These are phyloP conservation scores for Stylonectria norvegica DNA, from an alignment of 2,329 filamentous ascomycete species.

Conservation along the genomic window DNA sequence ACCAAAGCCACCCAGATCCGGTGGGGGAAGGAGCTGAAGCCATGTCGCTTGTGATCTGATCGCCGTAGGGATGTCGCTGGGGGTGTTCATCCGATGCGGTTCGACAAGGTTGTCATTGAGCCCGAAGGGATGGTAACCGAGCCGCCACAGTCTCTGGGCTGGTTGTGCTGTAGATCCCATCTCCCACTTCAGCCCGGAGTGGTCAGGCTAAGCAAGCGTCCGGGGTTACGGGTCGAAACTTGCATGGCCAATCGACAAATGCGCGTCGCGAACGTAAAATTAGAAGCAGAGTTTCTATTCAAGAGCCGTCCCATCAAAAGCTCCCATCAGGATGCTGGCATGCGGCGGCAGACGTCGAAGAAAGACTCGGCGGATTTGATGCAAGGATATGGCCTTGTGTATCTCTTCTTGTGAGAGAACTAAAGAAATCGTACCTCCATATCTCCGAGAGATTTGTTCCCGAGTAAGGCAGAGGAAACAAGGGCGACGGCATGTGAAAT, in stretches of 20 bases:
- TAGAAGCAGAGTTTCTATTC: too few relatives aligned
- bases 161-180: conserved; percentile 19
- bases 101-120: conserved; percentile 12
- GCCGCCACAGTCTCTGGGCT: conserved; percentile 15
- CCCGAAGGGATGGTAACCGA: conserved; percentile 22
- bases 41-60: conserved; percentile 2
- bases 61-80: not conserved
- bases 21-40: conserved; percentile 4
- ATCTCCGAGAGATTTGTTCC: too few relatives aligned
- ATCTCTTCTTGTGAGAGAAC: too few relatives aligned
- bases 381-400: too few relatives aligned
- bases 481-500: too few relatives aligned
- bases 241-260: not conserved
- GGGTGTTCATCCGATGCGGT: conserved; percentile 6
- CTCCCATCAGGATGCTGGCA: too few relatives aligned
- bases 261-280: not conserved
- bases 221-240: not conserved
- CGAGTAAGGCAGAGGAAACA: too few relatives aligned
- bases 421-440: too few relatives aligned
- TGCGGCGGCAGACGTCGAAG: not conserved
- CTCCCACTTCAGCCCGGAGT: conserved; percentile 10
- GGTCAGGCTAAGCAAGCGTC: not conserved
- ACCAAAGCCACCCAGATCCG: too few relatives aligned
- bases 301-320: too few relatives aligned
- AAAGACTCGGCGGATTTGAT: not conserved